Percentiles rank a stretch among this genome's conserved stretches.
Evolutionary conservation across 2,329 filamentous ascomycete genomes (phyloP).

Genomic region (Xylariales sp.): DNA sequence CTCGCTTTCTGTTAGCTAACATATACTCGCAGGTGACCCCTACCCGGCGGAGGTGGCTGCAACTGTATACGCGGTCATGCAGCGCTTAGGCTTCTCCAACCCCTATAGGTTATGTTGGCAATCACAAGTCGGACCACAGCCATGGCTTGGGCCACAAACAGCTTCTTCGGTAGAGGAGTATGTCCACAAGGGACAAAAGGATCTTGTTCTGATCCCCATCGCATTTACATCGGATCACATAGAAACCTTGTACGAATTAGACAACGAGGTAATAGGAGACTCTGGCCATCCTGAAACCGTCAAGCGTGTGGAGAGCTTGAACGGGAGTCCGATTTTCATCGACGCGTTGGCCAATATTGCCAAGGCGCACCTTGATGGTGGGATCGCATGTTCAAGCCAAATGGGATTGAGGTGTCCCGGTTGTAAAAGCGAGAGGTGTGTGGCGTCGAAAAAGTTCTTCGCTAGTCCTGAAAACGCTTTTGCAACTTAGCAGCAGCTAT

Average conservation of each 20-base stretch:
- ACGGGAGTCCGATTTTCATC: conserved; percentile 89
- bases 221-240: conserved; percentile 99
- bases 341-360: conserved; percentile 84
- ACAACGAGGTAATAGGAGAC: conserved; percentile 91
- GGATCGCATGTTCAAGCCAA: conserved; percentile 67
- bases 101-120: conserved; percentile 96
- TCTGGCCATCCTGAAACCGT: conserved; percentile 72
- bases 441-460: conserved; percentile 71
- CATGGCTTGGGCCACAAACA: conserved; percentile 95
- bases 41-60: conserved; percentile 95
- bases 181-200: conserved; percentile 84
- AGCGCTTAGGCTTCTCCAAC: conserved; percentile 80
- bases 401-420: conserved; percentile 90
- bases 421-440: conserved; percentile 84
- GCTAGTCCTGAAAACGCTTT: conserved; percentile 28
- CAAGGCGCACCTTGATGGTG: conserved; percentile 69
- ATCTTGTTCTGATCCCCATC: conserved; percentile 88
- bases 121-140: conserved; percentile 91
- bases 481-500: conserved; percentile 16
- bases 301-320: conserved; percentile 87
- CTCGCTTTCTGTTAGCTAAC: conserved; percentile 19
- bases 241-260: conserved; percentile 91
- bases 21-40: conserved; percentile 63
- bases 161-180: conserved; percentile 83
- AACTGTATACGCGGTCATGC: conserved; percentile 96